These are phyloP conservation scores for Dalbergia cochinchinensis DNA, from an alignment of 306 rosid species.

Conservation along the genomic window DNA sequence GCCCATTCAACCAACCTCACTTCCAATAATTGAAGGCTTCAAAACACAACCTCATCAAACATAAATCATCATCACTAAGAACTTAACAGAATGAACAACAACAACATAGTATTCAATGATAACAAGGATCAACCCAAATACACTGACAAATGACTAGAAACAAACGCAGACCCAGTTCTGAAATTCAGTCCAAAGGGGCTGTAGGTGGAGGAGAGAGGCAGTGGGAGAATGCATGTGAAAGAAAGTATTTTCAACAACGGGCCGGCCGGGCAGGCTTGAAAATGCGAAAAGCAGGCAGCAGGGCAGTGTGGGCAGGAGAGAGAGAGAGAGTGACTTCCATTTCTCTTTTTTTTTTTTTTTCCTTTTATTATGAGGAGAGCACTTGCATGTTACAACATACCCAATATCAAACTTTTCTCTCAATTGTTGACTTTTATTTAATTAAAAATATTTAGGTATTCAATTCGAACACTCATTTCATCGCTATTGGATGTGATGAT, in stretches of 20 bases:
- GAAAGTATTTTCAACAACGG: conserved; percentile 54
- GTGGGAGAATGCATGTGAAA: conserved; percentile 54
- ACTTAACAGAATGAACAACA: conserved; percentile 32
- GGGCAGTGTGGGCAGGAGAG: conserved; percentile 61
- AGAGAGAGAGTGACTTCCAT: conserved; percentile 63
- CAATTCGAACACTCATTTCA: too few species aligned
- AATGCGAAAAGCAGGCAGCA: conserved; percentile 27
- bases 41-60: conserved; percentile 17
- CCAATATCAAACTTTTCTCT: conserved; percentile 40
- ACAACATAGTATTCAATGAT: neutral
- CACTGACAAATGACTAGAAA: conserved; percentile 7
- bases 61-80: neutral
- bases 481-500: too few species aligned
- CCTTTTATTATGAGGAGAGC: conserved; percentile 40
- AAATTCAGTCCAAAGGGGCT: conserved; percentile 53
- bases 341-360: conserved; percentile 35
- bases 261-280: conserved; percentile 53
- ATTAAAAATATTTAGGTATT: too few species aligned
- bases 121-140: conserved; percentile 43
- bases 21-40: conserved; percentile 47
- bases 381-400: conserved; percentile 38
- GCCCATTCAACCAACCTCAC: conserved; percentile 39
- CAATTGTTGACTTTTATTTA: conserved; percentile 52
- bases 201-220: conserved; percentile 47
- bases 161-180: conserved; percentile 29